These are phyloP conservation scores for Plantago coronopus DNA, from an alignment of 305 asterid genomes.

Conservation along the genomic window DNA sequence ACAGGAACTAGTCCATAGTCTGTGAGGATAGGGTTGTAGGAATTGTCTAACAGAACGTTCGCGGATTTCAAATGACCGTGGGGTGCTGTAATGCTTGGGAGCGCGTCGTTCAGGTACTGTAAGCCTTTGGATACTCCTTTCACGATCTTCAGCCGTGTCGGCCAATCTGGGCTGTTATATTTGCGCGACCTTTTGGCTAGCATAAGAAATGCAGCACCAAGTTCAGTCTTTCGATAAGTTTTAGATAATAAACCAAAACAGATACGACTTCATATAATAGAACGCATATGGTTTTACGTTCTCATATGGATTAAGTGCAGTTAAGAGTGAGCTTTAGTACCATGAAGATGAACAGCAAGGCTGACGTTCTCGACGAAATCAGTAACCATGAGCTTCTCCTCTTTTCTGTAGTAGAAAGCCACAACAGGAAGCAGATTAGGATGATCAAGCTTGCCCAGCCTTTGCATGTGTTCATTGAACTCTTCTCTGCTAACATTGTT, in stretches of 20 bases:
- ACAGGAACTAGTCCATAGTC: constrained; percentile 80
- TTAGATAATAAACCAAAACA: too few species aligned
- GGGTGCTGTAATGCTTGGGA: constrained; percentile 75
- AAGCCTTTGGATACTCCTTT: constrained; percentile 84
- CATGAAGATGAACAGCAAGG: constrained; percentile 83
- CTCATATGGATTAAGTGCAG: background rate
- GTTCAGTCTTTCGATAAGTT: background rate
- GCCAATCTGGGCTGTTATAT: constrained; percentile 59
- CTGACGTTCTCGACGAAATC: constrained; percentile 54
- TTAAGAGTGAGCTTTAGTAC: constrained; percentile 26
- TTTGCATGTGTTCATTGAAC: constrained; percentile 80
- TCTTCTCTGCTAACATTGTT: constrained; percentile 60
- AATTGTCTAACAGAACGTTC: constrained; percentile 61
- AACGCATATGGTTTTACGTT: background rate
- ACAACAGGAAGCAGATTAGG: constrained; percentile 62
- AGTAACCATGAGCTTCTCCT: constrained; percentile 80
- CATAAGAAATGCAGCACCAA: background rate
- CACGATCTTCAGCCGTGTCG: constrained; percentile 58
- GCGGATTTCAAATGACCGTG: constrained; percentile 94
- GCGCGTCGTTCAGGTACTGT: constrained; percentile 61
- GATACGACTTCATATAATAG: background rate
- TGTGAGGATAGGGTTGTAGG: constrained; percentile 54
- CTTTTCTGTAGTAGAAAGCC: constrained; percentile 77
- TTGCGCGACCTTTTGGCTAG: constrained; percentile 49
- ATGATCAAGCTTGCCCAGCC: constrained; percentile 67